A percentile compares a stretch with the other conserved stretches of the same genome.
These are phyloP conservation scores for Handroanthus guayacan DNA, from an alignment of 257 asterid species.

Conservation along the genomic window DNA sequence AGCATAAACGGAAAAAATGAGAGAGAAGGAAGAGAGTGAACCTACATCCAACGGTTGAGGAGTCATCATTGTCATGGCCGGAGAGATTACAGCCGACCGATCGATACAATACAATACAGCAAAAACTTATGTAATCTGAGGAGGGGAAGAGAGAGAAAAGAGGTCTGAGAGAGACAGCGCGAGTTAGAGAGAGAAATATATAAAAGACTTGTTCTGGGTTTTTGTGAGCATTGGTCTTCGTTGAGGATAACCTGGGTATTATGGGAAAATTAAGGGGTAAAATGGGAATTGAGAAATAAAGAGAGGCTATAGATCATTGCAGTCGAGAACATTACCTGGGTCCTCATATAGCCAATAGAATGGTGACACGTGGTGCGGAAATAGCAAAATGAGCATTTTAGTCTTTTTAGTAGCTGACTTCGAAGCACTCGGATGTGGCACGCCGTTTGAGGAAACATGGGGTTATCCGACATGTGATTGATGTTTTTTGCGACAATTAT, in stretches of 20 bases:
- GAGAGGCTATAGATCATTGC: neutral
- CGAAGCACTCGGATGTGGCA: constrained; percentile 26
- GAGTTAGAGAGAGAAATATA: constrained; percentile 34
- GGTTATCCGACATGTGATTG: constrained; percentile 9
- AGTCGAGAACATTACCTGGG: neutral
- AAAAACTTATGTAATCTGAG: constrained; percentile 35
- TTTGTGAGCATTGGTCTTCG: constrained; percentile 40
- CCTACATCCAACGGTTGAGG: constrained; percentile 90
- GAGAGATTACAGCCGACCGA: constrained; percentile 52
- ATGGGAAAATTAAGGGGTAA: constrained; percentile 39
- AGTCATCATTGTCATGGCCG: constrained; percentile 85
- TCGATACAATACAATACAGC: constrained; percentile 51
- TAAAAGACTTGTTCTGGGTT: constrained; percentile 33
- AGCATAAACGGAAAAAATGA: constrained; percentile 17
- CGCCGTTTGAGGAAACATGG: constrained; percentile 6
- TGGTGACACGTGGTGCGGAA: neutral
- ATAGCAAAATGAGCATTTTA: constrained; percentile 8
- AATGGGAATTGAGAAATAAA: constrained; percentile 28
- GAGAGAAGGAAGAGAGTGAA: constrained; percentile 35
- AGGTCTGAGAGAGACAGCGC: constrained; percentile 30
- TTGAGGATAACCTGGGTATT: constrained; percentile 52
- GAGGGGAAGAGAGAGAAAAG: constrained; percentile 34
- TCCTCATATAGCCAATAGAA: neutral
- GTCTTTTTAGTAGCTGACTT: neutral
- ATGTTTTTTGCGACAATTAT: neutral